These are phyloP conservation scores for Aegilops umbellulata DNA, from an alignment of 176 grass and related monocot species.

Conservation along the genomic window DNA sequence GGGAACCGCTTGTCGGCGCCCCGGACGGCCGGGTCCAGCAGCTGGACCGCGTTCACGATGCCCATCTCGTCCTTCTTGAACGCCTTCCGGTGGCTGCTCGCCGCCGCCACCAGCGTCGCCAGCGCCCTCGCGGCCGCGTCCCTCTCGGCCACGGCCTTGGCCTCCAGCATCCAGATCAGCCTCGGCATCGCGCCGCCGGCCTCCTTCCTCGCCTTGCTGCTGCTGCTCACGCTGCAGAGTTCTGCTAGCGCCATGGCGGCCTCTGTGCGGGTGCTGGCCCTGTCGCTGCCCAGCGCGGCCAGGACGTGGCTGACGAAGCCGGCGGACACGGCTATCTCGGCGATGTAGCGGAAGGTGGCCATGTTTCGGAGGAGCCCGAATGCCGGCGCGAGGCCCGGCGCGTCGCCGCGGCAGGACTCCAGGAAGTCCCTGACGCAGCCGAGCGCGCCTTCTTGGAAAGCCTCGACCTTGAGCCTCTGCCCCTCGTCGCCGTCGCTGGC, in stretches of 20 bases:
- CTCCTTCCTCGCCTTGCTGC: slow-evolving; percentile 43
- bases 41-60: slow-evolving; percentile 66
- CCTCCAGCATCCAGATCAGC: slow-evolving; percentile 74
- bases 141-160: slow-evolving; percentile 41
- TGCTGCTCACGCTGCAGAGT: slow-evolving; percentile 19
- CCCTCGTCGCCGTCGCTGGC: slow-evolving; percentile 44
- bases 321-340: slow-evolving; percentile 49
- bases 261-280: slow-evolving; percentile 37
- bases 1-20: slow-evolving; percentile 54
- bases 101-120: slow-evolving; percentile 22
- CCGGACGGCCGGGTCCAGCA: slow-evolving; percentile 50
- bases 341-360: slow-evolving; percentile 68
- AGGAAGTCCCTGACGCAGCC: slow-evolving; percentile 64
- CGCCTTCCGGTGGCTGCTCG: slow-evolving; percentile 39
- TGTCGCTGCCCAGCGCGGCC: slow-evolving; percentile 49
- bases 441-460: slow-evolving; percentile 75
- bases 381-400: slow-evolving; percentile 49
- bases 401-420: slow-evolving; percentile 38
- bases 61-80: slow-evolving; percentile 70
- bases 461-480: slow-evolving; percentile 56
- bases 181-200: slow-evolving; percentile 40
- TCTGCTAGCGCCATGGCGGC: slow-evolving; percentile 66
- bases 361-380: slow-evolving; percentile 68
- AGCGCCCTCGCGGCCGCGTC: slow-evolving; percentile 62
- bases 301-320: slow-evolving; percentile 43